Evolutionary conservation across 495 filamentous ascomycete genomes (phyloP).

Genomic region (Aspergillus sparsus): DNA sequence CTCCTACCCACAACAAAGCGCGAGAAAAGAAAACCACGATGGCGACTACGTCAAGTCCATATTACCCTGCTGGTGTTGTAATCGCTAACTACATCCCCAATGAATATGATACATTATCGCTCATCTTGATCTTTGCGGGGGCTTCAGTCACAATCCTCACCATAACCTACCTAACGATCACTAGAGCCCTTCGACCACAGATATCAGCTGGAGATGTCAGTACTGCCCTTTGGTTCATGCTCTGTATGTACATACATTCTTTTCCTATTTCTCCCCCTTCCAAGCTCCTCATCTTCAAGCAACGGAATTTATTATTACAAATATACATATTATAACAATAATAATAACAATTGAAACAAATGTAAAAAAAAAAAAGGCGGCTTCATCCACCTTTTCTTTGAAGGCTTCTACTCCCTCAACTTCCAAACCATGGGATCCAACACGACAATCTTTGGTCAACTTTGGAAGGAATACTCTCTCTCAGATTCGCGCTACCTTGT

Average conservation of each 20-base stretch:
- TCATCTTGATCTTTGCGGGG: constrained; percentile 49
- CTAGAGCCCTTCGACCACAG: constrained; percentile 32
- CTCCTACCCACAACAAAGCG: too few relatives aligned
- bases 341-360: not conserved
- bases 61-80: constrained; percentile 58
- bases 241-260: constrained; percentile 31
- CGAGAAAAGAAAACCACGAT: too few relatives aligned
- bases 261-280: not conserved
- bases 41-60: constrained; percentile 50
- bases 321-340: too few relatives aligned
- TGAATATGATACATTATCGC: constrained; percentile 41
- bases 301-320: not conserved
- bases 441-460: constrained; percentile 62
- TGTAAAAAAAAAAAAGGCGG: constrained; percentile 45
- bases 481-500: constrained; percentile 78
- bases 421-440: constrained; percentile 46
- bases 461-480: constrained; percentile 82
- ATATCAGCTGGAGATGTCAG: constrained; percentile 45
- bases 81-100: constrained; percentile 60
- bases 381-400: constrained; percentile 69
- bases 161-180: constrained; percentile 42
- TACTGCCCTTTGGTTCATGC: constrained; percentile 58
- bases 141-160: constrained; percentile 48
- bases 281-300: too few relatives aligned
- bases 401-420: constrained; percentile 70